Percentiles rank a stretch among this genome's conserved stretches.
Evolutionary conservation across 2,329 filamentous ascomycete genomes (phyloP).

Genomic region (Penicillium sp.): DNA sequence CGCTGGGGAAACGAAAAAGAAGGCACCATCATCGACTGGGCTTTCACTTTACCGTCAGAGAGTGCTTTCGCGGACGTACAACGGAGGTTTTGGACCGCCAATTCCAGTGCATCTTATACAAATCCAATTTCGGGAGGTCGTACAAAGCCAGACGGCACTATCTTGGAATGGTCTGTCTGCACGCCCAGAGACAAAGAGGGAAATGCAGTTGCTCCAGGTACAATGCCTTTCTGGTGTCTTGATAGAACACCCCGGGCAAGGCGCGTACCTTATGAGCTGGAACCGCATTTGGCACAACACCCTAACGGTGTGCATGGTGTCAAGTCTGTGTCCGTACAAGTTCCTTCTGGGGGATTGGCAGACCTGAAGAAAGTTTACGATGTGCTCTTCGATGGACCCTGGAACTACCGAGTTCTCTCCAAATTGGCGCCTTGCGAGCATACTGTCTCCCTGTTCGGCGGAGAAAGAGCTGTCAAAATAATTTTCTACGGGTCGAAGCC

Average conservation of each 20-base stretch:
- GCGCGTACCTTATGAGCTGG: not conserved
- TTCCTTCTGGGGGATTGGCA: not conserved
- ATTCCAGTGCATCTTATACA: not conserved
- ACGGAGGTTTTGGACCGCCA: not conserved
- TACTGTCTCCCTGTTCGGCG: not conserved
- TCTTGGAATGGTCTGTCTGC: not conserved
- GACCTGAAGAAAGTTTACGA: not conserved
- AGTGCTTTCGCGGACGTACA: conserved; percentile 15
- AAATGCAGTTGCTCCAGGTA: not conserved
- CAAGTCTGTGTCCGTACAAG: not conserved
- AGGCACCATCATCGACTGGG: conserved; percentile 23
- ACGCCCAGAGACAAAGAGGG: not conserved
- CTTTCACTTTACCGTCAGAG: conserved; percentile 20
- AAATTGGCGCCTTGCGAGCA: not conserved
- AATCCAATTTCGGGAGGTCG: not conserved
- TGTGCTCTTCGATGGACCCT: not conserved
- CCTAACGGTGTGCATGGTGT: not conserved
- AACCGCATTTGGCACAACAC: not conserved
- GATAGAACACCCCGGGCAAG: not conserved
- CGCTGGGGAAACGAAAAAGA: conserved; percentile 23
- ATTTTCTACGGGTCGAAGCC: not conserved
- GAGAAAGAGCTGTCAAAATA: not conserved
- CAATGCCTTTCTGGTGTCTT: conserved; percentile 1
- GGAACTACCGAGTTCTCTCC: not conserved
- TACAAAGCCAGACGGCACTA: not conserved